These are phyloP conservation scores for Sporothrix variecibatus DNA, from an alignment of 2,329 filamentous ascomycete species.

Conservation along the genomic window DNA sequence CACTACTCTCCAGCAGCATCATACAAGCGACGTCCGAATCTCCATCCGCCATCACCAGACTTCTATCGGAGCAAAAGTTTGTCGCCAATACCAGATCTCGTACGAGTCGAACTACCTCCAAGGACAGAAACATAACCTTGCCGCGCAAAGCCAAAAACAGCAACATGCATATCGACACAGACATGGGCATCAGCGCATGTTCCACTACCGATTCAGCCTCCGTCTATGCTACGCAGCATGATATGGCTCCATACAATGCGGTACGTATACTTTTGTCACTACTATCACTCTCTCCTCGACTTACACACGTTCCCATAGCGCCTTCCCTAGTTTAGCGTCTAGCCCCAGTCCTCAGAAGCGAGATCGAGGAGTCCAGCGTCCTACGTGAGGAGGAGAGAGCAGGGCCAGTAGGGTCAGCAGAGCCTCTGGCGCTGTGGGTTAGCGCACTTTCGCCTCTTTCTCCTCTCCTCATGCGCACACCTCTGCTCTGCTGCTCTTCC, in stretches of 20 bases:
- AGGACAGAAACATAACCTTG: not conserved
- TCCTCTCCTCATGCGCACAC: not conserved
- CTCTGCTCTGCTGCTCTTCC: conserved; percentile 3
- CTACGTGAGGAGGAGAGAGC: not conserved
- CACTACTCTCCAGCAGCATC: not conserved
- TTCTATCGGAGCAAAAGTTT: not conserved
- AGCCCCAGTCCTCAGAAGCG: no score
- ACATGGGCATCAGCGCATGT: not conserved
- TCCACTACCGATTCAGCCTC: not conserved
- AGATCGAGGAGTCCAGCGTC: not conserved
- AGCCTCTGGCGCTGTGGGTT: not conserved
- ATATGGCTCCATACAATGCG: not conserved
- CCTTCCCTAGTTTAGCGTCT: conserved; percentile 13
- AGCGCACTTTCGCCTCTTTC: not conserved
- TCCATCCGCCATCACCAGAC: not conserved
- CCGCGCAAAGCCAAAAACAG: not conserved
- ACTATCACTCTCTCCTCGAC: not conserved
- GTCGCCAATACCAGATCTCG: not conserved
- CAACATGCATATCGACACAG: not conserved
- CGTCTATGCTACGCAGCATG: not conserved
- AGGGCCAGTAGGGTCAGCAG: not conserved
- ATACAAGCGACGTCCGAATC: not conserved
- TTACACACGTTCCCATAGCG: not conserved
- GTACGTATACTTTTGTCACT: not conserved
- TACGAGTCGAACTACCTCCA: not conserved